phyloP scores from a whole-genome alignment of 169 alveolate genomes.

The Besnoitia besnoiti region DNA sequence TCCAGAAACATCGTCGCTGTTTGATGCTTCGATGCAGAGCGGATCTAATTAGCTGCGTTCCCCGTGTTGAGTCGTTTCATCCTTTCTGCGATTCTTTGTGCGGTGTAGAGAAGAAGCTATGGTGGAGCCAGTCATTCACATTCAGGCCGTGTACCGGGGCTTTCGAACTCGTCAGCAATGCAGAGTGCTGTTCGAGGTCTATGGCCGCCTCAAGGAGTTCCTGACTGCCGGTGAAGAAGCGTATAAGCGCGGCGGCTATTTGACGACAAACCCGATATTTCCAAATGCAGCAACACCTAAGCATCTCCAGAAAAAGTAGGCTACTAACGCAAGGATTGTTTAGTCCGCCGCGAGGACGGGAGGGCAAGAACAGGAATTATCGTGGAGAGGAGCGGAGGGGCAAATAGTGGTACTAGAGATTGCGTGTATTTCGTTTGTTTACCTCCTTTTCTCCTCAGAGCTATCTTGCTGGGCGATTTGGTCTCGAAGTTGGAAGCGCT shows the following conservation, averaged over 20 bases:
- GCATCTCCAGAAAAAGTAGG: constrained; percentile 36
- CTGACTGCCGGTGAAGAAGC: neutral
- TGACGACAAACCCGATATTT: constrained; percentile 30
- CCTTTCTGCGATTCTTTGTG: neutral
- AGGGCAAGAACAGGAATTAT: neutral
- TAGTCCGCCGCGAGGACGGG: neutral
- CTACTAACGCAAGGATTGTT: neutral
- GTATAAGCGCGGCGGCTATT: constrained; percentile 19
- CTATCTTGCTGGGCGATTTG: constrained; percentile 10
- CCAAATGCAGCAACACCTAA: constrained; percentile 1
- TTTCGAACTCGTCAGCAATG: constrained; percentile 25
- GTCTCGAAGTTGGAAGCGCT: neutral
- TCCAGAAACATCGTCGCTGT: too few relatives aligned
- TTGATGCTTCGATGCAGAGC: too few relatives aligned
- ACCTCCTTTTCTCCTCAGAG: neutral
- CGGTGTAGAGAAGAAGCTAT: neutral
- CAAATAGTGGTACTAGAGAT: too few relatives aligned
- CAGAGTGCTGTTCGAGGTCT: constrained; percentile 13
- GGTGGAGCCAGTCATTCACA: constrained; percentile 7
- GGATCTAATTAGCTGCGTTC: too few relatives aligned
- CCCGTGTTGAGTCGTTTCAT: too few relatives aligned
- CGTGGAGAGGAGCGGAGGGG: neutral
- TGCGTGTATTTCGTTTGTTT: neutral
- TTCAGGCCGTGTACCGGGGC: constrained; percentile 34
- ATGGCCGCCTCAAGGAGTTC: neutral